Base-by-base conservation (phyloP, 768 basidiomycete genomes). In the Termitomyces sp. region DNA sequence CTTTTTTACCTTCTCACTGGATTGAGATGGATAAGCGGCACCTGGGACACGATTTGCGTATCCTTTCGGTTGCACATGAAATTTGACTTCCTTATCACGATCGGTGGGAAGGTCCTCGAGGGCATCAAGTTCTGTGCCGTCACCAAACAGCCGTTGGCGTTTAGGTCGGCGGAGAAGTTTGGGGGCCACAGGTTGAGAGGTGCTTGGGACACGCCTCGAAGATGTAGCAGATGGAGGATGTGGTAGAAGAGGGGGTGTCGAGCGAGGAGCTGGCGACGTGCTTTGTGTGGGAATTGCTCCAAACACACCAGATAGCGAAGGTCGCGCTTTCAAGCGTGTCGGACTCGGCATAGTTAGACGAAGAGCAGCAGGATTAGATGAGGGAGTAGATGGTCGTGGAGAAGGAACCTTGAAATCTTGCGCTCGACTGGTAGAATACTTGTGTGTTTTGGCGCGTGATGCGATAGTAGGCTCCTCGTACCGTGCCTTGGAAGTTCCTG, bases 71-170 rank as follows among this genome's bases (percentile, higher is more conserved):
- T 87, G 84, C 10, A 93, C 85, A 54, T 83, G 84, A 67, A 79
- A 94, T 42, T 75, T 81, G 52, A 81, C 79, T 70, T 92, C 89
- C 64, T 89, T 87, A 50, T 94, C 91, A 47, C 89, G 78, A 65
- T 94, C 89, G 10, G 91, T 90, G 7, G 85, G 86, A 42, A 96
- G 79, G 68, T 97, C 94, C 28, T 95, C 94, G 56, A 97, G 80
- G 3, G 70, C 84, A 64, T 97, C 94, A 52, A 97, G 74, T 68
- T 96, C 94, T 10, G 91, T 94, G 14, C 94, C 94, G 65, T 93
- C 89, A 5, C 91, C 91, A 64, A 87, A 94, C 14, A 82, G 82
- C 52, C 83, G 78, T 59, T 79, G 80, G 40, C 89, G 86, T 71
- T 92, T 94, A 12, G 91, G 91, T 62, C 84, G 78, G 53, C 86